Conservation (phyloP, 2,329 filamentous ascomycete species). For the Cytospora mali region DNA sequence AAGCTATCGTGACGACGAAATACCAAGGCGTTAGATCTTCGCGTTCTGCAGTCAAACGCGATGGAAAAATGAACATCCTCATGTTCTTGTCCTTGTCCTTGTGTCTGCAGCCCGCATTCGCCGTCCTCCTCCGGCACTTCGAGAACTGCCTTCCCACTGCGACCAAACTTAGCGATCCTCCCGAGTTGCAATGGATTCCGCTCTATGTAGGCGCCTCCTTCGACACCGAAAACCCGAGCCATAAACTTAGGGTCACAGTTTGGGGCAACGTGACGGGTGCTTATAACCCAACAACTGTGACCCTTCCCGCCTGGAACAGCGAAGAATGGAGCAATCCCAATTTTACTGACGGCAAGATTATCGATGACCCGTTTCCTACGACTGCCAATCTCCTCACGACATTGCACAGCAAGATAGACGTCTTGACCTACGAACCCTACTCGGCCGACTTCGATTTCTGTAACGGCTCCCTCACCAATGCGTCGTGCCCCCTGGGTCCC, state of each 20-base stretch:
- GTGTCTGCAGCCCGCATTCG: conserved; percentile 42
- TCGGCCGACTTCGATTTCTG: conserved; percentile 66
- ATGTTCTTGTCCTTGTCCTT: conserved; percentile 41
- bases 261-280: conserved; percentile 91
- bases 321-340: conserved; percentile 64
- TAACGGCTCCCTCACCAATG: conserved; percentile 58
- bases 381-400: conserved; percentile 65
- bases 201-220: conserved; percentile 75
- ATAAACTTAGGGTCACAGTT: conserved; percentile 75
- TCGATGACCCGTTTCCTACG: conserved; percentile 57
- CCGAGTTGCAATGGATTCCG: conserved; percentile 78
- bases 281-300: conserved; percentile 45
- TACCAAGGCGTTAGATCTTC: neutral
- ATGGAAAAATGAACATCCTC: conserved; percentile 39
- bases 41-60: neutral
- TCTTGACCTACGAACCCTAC: conserved; percentile 77
- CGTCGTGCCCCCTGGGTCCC: conserved; percentile 73
- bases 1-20: neutral
- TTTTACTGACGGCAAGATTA: conserved; percentile 74
- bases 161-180: conserved; percentile 58
- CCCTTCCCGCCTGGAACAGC: conserved; percentile 62
- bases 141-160: conserved; percentile 77
- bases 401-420: conserved; percentile 69
- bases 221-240: conserved; percentile 59
- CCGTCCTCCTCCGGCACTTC: conserved; percentile 73